These are phyloP conservation scores for Platismatia glauca DNA, from an alignment of 495 filamentous ascomycete species.

Conservation along the genomic window DNA sequence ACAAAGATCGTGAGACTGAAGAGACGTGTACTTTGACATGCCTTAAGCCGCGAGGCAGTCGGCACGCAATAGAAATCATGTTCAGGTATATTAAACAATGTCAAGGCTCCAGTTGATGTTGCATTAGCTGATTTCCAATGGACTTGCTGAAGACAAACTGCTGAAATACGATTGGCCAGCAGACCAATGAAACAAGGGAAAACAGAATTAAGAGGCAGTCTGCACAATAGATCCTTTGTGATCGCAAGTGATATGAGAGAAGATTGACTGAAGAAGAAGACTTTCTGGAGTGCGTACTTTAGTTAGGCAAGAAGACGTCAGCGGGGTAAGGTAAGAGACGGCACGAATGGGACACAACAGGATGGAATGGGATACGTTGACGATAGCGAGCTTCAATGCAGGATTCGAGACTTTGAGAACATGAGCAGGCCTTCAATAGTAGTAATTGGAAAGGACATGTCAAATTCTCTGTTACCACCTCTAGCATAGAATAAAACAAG, in stretches of 20 bases:
- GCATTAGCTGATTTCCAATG: not conserved
- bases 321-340: slow-evolving; percentile 7
- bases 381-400: not conserved
- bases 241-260: not conserved
- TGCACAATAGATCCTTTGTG: not conserved
- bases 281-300: not conserved
- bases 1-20: not conserved
- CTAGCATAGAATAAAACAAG: too few species aligned
- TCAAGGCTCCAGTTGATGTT: not conserved
- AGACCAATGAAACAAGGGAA: not conserved
- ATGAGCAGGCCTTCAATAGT: too few species aligned
- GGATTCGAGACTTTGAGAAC: not conserved
- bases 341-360: not conserved
- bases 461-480: too few species aligned
- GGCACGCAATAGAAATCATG: slow-evolving; percentile 1
- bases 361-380: not conserved
- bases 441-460: too few species aligned
- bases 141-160: not conserved
- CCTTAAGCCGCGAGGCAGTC: slow-evolving; percentile 1
- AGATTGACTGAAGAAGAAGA: not conserved
- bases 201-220: not conserved
- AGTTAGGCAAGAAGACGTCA: not conserved
- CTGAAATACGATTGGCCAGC: not conserved
- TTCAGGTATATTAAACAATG: not conserved
- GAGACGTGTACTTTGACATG: not conserved